Conservation (phyloP, 371 early-diverging fungal species). For the Circinella minor region DNA sequence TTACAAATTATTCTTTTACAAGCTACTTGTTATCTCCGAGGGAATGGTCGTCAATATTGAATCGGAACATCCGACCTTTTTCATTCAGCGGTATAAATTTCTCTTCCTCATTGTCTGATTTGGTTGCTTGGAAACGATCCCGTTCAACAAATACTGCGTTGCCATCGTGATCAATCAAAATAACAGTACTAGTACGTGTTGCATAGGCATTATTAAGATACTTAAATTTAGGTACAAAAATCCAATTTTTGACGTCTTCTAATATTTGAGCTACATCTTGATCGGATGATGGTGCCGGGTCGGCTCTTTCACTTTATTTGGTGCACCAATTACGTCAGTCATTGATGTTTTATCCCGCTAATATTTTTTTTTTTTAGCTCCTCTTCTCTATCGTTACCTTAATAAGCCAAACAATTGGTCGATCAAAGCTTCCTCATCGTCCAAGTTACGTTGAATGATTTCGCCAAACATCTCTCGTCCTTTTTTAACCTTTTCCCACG, state of each 20-base stretch:
- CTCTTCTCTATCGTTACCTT: conserved; percentile 26
- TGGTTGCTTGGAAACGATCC: conserved; percentile 29
- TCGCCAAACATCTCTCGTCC: conserved; percentile 40
- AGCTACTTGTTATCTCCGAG: neutral
- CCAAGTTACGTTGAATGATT: conserved; percentile 26
- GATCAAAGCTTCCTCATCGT: conserved; percentile 36
- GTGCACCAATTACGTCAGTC: conserved; percentile 10
- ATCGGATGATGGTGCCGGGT: conserved; percentile 7
- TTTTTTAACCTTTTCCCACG: conserved; percentile 60
- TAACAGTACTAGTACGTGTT: conserved; percentile 60
- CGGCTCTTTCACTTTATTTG: neutral
- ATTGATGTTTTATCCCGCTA: neutral
- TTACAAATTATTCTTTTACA: too few relatives aligned
- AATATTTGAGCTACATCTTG: conserved; percentile 16
- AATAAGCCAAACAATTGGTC: conserved; percentile 52
- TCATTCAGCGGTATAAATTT: conserved; percentile 9
- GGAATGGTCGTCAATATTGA: conserved; percentile 11
- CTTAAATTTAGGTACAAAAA: conserved; percentile 38
- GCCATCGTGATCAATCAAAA: conserved; percentile 54
- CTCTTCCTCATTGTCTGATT: neutral
- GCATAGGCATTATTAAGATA: conserved; percentile 33
- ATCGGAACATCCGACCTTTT: conserved; percentile 7
- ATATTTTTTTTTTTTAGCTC: neutral
- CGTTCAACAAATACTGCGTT: conserved; percentile 49
- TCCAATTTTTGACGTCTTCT: conserved; percentile 36